Conservation (phyloP, 108 stramenopile species). For the Cyclotella distinguenda region DNA sequence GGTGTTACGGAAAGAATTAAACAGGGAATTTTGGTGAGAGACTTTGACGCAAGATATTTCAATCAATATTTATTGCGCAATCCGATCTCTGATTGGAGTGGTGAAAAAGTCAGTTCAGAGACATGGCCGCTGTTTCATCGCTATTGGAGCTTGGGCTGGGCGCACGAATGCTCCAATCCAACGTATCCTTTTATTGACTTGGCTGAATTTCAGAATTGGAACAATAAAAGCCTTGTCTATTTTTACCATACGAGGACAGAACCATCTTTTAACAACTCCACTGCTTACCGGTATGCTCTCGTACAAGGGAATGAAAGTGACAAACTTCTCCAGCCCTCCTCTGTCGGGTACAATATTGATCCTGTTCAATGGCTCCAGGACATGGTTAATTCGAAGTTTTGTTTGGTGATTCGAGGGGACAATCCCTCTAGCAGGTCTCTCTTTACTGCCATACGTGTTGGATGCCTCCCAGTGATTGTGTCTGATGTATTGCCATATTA, state of each 20-base stretch:
- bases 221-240: not conserved
- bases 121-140: not conserved
- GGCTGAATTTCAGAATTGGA: constrained; percentile 16
- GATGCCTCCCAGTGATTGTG: constrained; percentile 51
- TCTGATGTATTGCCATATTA: constrained; percentile 28
- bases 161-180: constrained; percentile 1
- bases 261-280: constrained; percentile 37
- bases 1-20: not conserved
- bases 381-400: constrained; percentile 36
- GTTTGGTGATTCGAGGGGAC: constrained; percentile 49
- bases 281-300: constrained; percentile 31
- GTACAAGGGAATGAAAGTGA: not conserved
- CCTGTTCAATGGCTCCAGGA: constrained; percentile 26
- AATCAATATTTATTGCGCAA: not conserved
- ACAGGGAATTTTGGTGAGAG: not conserved
- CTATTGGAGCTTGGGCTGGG: not conserved
- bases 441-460: constrained; percentile 25
- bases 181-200: not conserved
- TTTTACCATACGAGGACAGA: constrained; percentile 30
- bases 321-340: not conserved
- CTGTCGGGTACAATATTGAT: constrained; percentile 17
- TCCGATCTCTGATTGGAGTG: not conserved
- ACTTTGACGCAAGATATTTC: too few species aligned
- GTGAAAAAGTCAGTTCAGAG: not conserved
- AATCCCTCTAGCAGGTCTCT: constrained; percentile 23